Conservation (phyloP, 208 protist species). For the Acanthamoeba rhysodes region DNA sequence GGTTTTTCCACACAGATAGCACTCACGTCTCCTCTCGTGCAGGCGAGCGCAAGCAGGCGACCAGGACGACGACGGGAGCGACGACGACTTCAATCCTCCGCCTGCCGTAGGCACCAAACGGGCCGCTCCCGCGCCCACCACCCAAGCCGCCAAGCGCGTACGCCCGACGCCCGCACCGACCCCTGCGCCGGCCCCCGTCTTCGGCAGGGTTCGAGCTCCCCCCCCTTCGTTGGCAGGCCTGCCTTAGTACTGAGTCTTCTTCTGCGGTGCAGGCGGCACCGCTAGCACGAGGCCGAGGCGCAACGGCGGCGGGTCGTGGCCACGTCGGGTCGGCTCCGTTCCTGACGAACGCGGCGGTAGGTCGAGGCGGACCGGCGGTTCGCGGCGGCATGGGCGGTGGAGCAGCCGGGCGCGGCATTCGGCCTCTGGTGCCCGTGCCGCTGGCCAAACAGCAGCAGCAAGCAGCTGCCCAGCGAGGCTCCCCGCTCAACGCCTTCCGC, state of each 20-base stretch:
- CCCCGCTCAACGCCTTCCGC: conserved; percentile 42
- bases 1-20: no score
- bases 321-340: background rate
- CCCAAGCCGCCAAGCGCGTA: background rate
- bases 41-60: conserved; percentile 10
- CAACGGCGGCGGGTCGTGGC: background rate
- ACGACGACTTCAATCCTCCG: background rate
- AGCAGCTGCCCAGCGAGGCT: background rate
- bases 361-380: background rate
- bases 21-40: background rate
- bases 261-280: background rate
- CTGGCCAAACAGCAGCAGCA: conserved; percentile 39
- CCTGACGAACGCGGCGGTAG: background rate
- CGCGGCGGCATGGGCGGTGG: background rate
- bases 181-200: background rate
- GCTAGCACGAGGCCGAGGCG: background rate
- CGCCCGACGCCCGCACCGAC: background rate
- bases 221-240: background rate
- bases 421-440: background rate
- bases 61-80: conserved; percentile 2
- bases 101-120: background rate
- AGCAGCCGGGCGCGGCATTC: background rate
- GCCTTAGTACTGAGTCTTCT: background rate
- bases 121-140: background rate
- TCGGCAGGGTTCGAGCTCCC: background rate